A percentile compares a stretch with the other conserved stretches of the same genome.
Conservation (phyloP, 208 protist genomes). For the Leishmania amazonensis region DNA sequence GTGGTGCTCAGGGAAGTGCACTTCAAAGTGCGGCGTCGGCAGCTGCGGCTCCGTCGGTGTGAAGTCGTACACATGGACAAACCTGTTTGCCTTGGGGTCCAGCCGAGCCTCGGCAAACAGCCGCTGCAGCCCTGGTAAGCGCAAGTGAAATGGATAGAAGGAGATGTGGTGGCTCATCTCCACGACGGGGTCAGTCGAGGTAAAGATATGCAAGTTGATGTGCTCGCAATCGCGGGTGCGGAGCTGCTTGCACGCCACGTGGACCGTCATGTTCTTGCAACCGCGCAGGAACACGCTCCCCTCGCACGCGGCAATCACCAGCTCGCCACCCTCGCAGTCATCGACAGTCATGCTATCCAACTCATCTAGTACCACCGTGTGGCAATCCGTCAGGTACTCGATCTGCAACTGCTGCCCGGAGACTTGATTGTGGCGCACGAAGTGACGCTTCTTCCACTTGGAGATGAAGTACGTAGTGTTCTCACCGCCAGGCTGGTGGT, state of each 20-base stretch:
- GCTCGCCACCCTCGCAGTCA: conserved; percentile 91
- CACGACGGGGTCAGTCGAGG: conserved; percentile 90
- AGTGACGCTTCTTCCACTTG: conserved; percentile 64
- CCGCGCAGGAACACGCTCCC: conserved; percentile 93
- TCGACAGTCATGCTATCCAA: conserved; percentile 92
- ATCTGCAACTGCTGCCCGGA: conserved; percentile 88
- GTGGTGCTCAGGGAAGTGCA: conserved; percentile 72
- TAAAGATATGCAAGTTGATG: conserved; percentile 84
- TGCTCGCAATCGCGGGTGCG: conserved; percentile 88
- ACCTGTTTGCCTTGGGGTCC: conserved; percentile 79
- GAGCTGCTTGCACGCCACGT: conserved; percentile 94
- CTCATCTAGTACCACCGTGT: conserved; percentile 83
- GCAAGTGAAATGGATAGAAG: conserved; percentile 84
- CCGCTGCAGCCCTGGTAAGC: conserved; percentile 58
- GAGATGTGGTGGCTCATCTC: conserved; percentile 89
- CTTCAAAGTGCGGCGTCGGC: conserved; percentile 75
- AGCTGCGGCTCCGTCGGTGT: conserved; percentile 65
- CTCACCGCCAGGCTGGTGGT: conserved; percentile 44
- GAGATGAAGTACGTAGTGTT: conserved; percentile 89
- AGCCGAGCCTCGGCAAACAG: conserved; percentile 65
- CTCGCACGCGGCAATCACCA: conserved; percentile 91
- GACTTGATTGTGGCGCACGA: conserved; percentile 76
- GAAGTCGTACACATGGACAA: conserved; percentile 94
- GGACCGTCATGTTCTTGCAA: conserved; percentile 90
- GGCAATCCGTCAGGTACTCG: conserved; percentile 88